Base-by-base conservation (phyloP, 2,329 filamentous ascomycete species). In the Pyrenochaeta sp. region DNA sequence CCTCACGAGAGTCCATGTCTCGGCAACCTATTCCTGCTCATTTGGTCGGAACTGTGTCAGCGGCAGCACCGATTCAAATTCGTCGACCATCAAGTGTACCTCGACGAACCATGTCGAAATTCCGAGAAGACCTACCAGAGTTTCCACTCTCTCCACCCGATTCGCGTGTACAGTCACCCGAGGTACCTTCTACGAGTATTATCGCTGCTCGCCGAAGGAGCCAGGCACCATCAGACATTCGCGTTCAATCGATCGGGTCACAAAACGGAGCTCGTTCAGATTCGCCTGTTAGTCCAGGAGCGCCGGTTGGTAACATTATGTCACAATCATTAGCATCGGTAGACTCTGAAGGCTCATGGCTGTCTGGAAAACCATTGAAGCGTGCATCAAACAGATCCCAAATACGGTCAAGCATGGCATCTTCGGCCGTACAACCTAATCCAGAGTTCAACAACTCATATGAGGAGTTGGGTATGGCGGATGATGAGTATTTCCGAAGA, bases 311-410 rank as follows among this genome's bases (percentile, higher is more conserved):
- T 14, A 66, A 64, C 9, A 47, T 67, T 22, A 72, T 91, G 65
- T 90, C 91, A 20, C 87, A 92, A 69, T 97, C 93, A 0, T 79
- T 97, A 13, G 94, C 91, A 2, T 96, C 92, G 0, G 90, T 97
- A 46, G 94, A 96, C 65, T 96, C 92, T 0, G 94, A 99, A 74
- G 94, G 83, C 4, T 96, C 92, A 0, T 99, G 94, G 94, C 84
- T 99, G 30, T 94, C 91, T 3, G 91, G 93, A 11, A 85, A 86
- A 43, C 77, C 80, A 50, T 69, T 78, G 56, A 74, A 80, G 67
- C 72, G 73, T 30, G 70, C 67, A 43, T 80, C 75, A 52, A 72
- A 64, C 62, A 73, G 64, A 55, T 74, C 72, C 41, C 64, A 73
- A 55, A 58, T 74, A 53, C 72, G 71, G 35, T 80, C 77, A 54